Evolutionary conservation across 139 green algal species (phyloP).

Genomic region (Nannochloris sp.): DNA sequence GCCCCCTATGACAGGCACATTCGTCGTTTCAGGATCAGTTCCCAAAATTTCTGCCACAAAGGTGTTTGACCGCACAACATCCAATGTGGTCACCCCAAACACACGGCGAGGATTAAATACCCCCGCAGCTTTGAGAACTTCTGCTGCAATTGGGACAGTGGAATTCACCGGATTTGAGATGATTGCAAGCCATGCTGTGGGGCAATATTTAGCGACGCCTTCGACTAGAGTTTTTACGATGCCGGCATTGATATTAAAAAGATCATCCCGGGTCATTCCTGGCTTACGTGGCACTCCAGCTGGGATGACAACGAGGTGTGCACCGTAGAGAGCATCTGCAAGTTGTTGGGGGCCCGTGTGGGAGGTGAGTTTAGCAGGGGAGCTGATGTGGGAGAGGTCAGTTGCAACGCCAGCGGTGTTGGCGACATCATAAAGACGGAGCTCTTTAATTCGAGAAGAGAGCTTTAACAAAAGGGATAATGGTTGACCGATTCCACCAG

Average conservation of each 20-base stretch:
- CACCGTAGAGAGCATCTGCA: slow-evolving; percentile 54
- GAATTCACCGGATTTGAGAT: slow-evolving; percentile 99
- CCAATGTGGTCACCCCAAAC: slow-evolving; percentile 93
- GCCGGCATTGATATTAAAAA: slow-evolving; percentile 97
- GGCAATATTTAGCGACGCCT: slow-evolving; percentile 63
- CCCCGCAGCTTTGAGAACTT: slow-evolving; percentile 74
- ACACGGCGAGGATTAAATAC: slow-evolving; percentile 82
- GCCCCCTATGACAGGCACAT: slow-evolving; percentile 90
- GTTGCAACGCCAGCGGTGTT: slow-evolving; percentile 83
- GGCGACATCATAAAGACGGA: slow-evolving; percentile 95
- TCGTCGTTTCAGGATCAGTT: slow-evolving; percentile 61
- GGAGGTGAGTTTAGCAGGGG: slow-evolving; percentile 62
- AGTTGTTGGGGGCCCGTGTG: slow-evolving; percentile 74
- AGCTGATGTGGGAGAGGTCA: slow-evolving; percentile 93
- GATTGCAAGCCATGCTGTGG: slow-evolving; percentile 73
- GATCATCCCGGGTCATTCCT: slow-evolving; percentile 97
- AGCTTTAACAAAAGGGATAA: slow-evolving; percentile 84
- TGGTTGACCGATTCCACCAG: slow-evolving; percentile 80
- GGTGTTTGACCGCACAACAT: slow-evolving; percentile 85
- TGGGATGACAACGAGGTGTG: slow-evolving; percentile 90
- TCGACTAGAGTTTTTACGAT: slow-evolving; percentile 67
- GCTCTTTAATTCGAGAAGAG: slow-evolving; percentile 30
- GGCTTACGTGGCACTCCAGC: slow-evolving; percentile 92
- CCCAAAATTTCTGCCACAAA: slow-evolving; percentile 66
- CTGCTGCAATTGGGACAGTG: slow-evolving; percentile 96